Evolutionary conservation across 306 rosid species (phyloP).

Genomic region (Quercus variabilis): DNA sequence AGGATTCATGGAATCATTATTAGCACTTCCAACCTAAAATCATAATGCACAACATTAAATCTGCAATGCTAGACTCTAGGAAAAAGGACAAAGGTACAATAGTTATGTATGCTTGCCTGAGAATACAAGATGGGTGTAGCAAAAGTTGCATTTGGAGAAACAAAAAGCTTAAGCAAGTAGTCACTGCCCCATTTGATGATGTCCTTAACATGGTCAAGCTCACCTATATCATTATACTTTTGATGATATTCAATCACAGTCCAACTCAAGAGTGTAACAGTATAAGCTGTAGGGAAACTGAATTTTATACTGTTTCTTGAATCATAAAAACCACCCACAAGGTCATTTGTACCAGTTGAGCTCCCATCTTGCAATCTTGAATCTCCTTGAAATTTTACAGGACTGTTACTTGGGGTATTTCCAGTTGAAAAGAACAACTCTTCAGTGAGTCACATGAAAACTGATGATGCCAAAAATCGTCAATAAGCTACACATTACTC

Average conservation of each 20-base stretch:
- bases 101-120: slow-evolving; percentile 43
- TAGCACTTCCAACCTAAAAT: slow-evolving; percentile 69
- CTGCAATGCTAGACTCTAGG: background rate
- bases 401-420: slow-evolving; percentile 47
- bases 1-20: slow-evolving; percentile 20
- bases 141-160: slow-evolving; percentile 36
- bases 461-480: too few species aligned
- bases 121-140: slow-evolving; percentile 52
- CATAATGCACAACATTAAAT: background rate
- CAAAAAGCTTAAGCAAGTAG: slow-evolving; percentile 61
- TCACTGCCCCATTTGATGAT: slow-evolving; percentile 86
- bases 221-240: slow-evolving; percentile 58
- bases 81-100: slow-evolving; percentile 1
- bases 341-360: slow-evolving; percentile 26
- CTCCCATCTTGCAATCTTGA: slow-evolving; percentile 71
- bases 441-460: slow-evolving; percentile 6
- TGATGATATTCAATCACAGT: slow-evolving; percentile 66
- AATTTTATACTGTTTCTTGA: slow-evolving; percentile 84
- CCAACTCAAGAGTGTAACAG: slow-evolving; percentile 82
- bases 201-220: slow-evolving; percentile 75
- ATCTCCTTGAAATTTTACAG: slow-evolving; percentile 65
- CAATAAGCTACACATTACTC: too few species aligned
- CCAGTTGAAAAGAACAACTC: slow-evolving; percentile 49
- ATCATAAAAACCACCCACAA: slow-evolving; percentile 84
- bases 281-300: slow-evolving; percentile 79